Evolutionary conservation across 805 yeast genomes (phyloP).

Genomic region (Candida saitoana): DNA sequence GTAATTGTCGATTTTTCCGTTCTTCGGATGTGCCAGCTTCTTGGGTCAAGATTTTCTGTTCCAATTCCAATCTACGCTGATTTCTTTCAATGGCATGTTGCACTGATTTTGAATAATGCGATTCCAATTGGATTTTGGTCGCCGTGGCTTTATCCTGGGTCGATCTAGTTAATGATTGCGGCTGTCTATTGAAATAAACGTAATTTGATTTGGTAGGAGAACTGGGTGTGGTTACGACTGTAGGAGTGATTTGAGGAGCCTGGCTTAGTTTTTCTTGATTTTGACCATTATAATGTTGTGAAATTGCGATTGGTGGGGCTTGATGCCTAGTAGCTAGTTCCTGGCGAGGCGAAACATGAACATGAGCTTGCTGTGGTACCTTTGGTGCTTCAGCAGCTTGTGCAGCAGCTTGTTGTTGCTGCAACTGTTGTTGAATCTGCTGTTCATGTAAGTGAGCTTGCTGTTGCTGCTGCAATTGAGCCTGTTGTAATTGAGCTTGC

Average conservation of each 20-base stretch:
- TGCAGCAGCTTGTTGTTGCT: constrained; percentile 6
- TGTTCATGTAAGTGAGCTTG: constrained; percentile 4
- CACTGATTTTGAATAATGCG: constrained; percentile 80
- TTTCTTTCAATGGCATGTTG: constrained; percentile 93
- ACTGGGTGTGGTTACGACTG: neutral
- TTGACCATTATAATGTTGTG: neutral
- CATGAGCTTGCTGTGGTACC: constrained; percentile 9
- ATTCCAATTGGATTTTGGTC: constrained; percentile 75
- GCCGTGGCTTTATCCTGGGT: constrained; percentile 84
- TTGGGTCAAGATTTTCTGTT: constrained; percentile 63
- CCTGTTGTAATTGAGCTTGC: constrained; percentile 10
- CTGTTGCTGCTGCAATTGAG: constrained; percentile 10
- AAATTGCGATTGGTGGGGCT: neutral
- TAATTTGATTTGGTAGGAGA: constrained; percentile 36
- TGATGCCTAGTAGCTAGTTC: neutral
- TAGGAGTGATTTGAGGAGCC: neutral
- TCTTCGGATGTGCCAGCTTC: constrained; percentile 70
- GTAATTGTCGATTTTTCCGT: constrained; percentile 75
- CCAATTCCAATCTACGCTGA: constrained; percentile 84
- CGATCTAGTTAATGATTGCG: constrained; percentile 66
- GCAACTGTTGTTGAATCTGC: constrained; percentile 11
- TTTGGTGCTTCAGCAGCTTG: constrained; percentile 5
- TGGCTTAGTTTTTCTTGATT: neutral
- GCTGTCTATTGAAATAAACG: constrained; percentile 77
- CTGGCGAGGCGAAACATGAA: constrained; percentile 5